Percentiles rank a stretch among this genome's conserved stretches.
Conservation (phyloP, 2,329 filamentous ascomycete genomes). For the Phyllosticta citribraziliensis region DNA sequence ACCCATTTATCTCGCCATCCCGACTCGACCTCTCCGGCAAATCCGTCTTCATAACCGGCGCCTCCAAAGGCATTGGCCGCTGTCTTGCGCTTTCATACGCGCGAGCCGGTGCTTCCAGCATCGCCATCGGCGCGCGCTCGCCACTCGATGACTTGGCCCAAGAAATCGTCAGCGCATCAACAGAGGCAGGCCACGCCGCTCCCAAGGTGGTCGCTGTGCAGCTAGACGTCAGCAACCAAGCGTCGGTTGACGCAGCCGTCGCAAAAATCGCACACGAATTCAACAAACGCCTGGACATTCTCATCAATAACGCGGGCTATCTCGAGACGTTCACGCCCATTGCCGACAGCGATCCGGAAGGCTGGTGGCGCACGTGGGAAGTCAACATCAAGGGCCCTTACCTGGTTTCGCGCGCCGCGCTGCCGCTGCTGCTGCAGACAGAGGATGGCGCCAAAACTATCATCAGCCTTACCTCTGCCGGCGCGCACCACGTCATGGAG, state of each 20-base stretch:
- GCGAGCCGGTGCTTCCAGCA: slow-evolving; percentile 40
- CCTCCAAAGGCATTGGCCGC: slow-evolving; percentile 45
- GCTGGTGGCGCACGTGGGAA: slow-evolving; percentile 36
- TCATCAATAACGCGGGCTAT: slow-evolving; percentile 40
- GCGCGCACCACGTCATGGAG: slow-evolving; percentile 20
- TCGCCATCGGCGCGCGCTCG: slow-evolving; percentile 46
- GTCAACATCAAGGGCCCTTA: slow-evolving; percentile 43
- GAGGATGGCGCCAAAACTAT: slow-evolving; percentile 29
- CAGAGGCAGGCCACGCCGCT: slow-evolving; percentile 16
- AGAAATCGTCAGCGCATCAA: slow-evolving; percentile 29
- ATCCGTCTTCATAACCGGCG: slow-evolving; percentile 45
- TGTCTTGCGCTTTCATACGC: slow-evolving; percentile 48
- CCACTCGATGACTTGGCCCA: slow-evolving; percentile 29
- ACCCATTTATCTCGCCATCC: slow-evolving; percentile 41
- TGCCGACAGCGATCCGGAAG: slow-evolving; percentile 24
- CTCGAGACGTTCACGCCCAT: slow-evolving; percentile 15
- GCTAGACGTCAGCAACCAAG: background rate
- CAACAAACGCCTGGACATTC: slow-evolving; percentile 30
- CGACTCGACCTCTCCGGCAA: slow-evolving; percentile 21
- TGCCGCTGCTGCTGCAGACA: slow-evolving; percentile 32
- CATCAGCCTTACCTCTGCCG: slow-evolving; percentile 40
- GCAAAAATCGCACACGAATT: background rate
- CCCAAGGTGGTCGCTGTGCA: slow-evolving; percentile 31
- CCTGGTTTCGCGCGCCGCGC: slow-evolving; percentile 35
- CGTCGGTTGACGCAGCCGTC: background rate